These are phyloP conservation scores for Penicillium italicum DNA, from an alignment of 2,329 filamentous ascomycete genomes.

Conservation along the genomic window DNA sequence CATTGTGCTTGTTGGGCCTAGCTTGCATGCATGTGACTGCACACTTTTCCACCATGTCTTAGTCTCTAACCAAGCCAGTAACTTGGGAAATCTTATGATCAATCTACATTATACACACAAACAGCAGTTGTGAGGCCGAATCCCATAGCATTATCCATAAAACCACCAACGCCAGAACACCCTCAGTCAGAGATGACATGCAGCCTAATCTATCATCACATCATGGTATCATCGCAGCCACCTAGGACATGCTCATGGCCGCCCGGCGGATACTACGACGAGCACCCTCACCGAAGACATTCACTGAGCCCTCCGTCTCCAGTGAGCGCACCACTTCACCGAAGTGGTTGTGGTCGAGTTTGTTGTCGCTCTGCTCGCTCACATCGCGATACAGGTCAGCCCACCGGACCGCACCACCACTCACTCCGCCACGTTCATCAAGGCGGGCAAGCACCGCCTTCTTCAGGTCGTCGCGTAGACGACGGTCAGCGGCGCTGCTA, in stretches of 20 bases:
- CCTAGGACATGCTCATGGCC: conserved; percentile 18
- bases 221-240: conserved; percentile 23
- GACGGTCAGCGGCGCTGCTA: conserved; percentile 82
- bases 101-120: neutral
- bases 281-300: conserved; percentile 77
- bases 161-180: conserved; percentile 10
- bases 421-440: conserved; percentile 72
- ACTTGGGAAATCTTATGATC: neutral
- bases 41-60: neutral
- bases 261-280: conserved; percentile 72
- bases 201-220: conserved; percentile 28
- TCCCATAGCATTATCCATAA: conserved; percentile 7
- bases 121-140: neutral
- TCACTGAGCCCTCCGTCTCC: conserved; percentile 80
- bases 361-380: conserved; percentile 63
- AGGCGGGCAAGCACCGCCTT: conserved; percentile 68
- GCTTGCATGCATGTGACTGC: neutral
- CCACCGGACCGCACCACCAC: conserved; percentile 66
- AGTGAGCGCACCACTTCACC: conserved; percentile 72
- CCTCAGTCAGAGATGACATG: conserved; percentile 16
- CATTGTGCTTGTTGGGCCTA: neutral
- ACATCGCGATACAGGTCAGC: conserved; percentile 72
- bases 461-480: conserved; percentile 79
- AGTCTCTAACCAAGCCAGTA: neutral
- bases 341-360: conserved; percentile 76